Evolutionary conservation across 768 basidiomycete species (phyloP).

Genomic region (Hygrophoropsis aurantiaca): DNA sequence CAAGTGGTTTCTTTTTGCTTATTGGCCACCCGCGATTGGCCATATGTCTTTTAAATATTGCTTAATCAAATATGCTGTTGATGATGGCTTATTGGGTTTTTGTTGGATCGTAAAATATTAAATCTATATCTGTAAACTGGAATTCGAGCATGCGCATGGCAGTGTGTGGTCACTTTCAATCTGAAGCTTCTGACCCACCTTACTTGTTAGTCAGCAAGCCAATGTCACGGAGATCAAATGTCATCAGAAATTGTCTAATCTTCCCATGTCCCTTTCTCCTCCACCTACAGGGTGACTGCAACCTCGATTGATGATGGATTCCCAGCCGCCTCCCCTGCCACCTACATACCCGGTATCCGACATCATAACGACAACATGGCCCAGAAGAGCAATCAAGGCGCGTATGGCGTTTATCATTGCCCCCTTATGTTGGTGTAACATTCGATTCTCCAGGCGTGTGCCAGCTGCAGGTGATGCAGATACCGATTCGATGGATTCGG

Average conservation of each 20-base stretch:
- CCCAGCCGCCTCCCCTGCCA: conserved; percentile 29
- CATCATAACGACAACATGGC: conserved; percentile 46
- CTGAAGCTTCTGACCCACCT: too few relatives aligned
- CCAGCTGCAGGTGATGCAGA: conserved; percentile 49
- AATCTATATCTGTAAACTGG: too few relatives aligned
- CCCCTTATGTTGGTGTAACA: conserved; percentile 12
- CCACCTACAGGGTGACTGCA: too few relatives aligned
- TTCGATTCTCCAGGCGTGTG: conserved; percentile 46
- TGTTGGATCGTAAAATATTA: too few relatives aligned
- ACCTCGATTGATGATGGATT: conserved; percentile 30
- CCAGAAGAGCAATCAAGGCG: conserved; percentile 54
- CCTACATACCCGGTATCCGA: conserved; percentile 51
- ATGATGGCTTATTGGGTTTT: too few relatives aligned
- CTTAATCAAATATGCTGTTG: too few relatives aligned
- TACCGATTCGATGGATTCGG: not conserved
- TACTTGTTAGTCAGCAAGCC: too few relatives aligned
- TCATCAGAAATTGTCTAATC: conserved; percentile 23
- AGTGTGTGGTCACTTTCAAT: too few relatives aligned
- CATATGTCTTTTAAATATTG: not conserved
- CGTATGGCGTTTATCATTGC: conserved; percentile 18
- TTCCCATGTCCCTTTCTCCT: conserved; percentile 28
- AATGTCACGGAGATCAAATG: not conserved
- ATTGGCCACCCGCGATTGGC: not conserved
- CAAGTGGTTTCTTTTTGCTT: not conserved
- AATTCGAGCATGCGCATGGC: too few relatives aligned